phyloP scores from a whole-genome alignment of 306 rosid species.

The Casuarina equisetifolia region DNA sequence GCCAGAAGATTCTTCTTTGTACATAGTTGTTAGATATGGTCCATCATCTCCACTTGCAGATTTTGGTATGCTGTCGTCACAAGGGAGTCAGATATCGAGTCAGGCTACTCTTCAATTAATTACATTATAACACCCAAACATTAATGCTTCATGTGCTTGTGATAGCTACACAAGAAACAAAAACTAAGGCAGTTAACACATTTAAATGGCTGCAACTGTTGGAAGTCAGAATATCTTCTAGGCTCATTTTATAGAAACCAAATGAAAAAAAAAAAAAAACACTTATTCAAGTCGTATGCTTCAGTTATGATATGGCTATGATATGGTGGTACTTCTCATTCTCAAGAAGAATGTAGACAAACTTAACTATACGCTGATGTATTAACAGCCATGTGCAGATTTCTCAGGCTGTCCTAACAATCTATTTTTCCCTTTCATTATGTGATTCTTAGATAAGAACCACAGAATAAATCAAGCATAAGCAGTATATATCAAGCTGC shows the following conservation, averaged over 20 bases:
- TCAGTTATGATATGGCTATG: background rate
- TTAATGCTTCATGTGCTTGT: background rate
- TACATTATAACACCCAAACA: background rate
- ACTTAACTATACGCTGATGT: background rate
- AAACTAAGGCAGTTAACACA: background rate
- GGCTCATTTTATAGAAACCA: background rate
- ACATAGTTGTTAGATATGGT: conserved; percentile 76
- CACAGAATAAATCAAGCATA: no score
- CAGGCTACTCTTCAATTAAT: background rate
- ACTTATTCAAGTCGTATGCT: background rate
- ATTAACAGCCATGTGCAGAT: background rate
- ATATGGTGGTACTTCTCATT: background rate
- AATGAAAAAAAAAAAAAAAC: background rate
- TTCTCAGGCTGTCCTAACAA: background rate
- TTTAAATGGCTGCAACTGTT: background rate
- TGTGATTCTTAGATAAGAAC: background rate
- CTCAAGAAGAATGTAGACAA: background rate
- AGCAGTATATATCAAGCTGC: background rate
- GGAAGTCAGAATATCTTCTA: background rate
- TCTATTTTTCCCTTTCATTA: background rate
- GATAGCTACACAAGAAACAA: background rate
- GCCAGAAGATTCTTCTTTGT: conserved; percentile 70
- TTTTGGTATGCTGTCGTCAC: conserved; percentile 67
- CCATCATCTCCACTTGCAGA: conserved; percentile 48
- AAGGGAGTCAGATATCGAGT: background rate